These are phyloP conservation scores for Suillus subalutaceus DNA, from an alignment of 768 basidiomycete genomes.

Conservation along the genomic window DNA sequence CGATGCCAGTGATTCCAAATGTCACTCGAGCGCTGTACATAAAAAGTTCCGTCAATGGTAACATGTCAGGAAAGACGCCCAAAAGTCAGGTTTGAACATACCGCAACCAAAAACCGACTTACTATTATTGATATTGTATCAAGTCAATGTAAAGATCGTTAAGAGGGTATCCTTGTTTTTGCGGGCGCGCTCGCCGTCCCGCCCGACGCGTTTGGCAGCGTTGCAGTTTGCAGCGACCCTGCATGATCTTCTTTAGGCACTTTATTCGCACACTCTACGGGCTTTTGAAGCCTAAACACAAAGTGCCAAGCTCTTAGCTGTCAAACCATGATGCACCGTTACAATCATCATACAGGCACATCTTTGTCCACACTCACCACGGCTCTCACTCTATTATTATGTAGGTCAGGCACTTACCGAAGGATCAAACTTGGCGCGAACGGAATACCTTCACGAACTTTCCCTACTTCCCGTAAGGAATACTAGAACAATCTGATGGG, in stretches of 20 bases:
- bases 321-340: background rate
- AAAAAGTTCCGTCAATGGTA: conserved; percentile 10
- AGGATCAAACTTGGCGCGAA: background rate
- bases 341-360: no score
- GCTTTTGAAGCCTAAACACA: background rate
- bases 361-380: background rate
- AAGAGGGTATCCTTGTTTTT: background rate
- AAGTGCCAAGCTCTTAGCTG: background rate
- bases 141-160: background rate
- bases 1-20: background rate
- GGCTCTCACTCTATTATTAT: background rate
- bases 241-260: background rate
- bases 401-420: background rate
- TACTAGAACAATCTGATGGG: background rate
- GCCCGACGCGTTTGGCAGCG: background rate
- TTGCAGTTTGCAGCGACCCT: background rate
- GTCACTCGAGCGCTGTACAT: conserved; percentile 4
- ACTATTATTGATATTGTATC: background rate
- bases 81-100: background rate
- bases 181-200: background rate
- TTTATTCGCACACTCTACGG: background rate
- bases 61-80: conserved; percentile 14
- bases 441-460: background rate
- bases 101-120: background rate
- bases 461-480: background rate